phyloP scores from a whole-genome alignment of 2,329 filamentous ascomycete genomes.

The Xylaria sp. region DNA sequence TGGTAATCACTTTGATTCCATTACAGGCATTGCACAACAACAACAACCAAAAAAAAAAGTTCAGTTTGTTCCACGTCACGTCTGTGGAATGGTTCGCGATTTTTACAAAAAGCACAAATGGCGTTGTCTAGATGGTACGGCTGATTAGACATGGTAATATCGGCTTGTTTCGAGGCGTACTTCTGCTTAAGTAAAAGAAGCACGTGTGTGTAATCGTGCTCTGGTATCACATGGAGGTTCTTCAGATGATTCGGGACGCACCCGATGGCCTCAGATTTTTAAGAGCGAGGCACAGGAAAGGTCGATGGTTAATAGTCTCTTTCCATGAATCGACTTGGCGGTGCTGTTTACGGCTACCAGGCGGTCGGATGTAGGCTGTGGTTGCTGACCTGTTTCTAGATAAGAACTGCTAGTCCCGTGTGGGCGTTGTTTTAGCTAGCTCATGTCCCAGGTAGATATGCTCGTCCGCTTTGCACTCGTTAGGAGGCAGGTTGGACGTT shows the following conservation, averaged over 20 bases:
- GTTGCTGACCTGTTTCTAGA: conserved; percentile 29
- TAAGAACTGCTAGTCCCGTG: conserved; percentile 23
- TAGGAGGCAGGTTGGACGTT: conserved; percentile 22
- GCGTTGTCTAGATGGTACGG: conserved; percentile 33
- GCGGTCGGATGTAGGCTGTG: conserved; percentile 20
- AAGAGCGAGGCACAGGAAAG: conserved; percentile 11
- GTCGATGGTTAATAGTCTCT: conserved; percentile 8
- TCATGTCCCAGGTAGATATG: conserved; percentile 25
- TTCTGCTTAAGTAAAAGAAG: conserved; percentile 24
- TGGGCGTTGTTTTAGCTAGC: conserved; percentile 13
- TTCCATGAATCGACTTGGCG: conserved; percentile 12
- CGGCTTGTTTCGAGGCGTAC: conserved; percentile 19
- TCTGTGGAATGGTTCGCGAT: conserved; percentile 17
- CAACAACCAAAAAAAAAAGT: not conserved
- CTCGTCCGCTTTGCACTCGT: conserved; percentile 20
- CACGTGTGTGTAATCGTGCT: conserved; percentile 13
- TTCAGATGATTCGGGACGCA: conserved; percentile 2
- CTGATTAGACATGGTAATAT: conserved; percentile 33
- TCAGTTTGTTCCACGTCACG: conserved; percentile 12
- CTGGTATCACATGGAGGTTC: conserved; percentile 14
- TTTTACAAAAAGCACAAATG: conserved; percentile 31
- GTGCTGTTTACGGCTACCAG: conserved; percentile 8
- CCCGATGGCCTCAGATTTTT: not conserved
- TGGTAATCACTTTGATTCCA: conserved; percentile 26
- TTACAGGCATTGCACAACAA: conserved; percentile 2